Evolutionary conservation across 78 protist species (phyloP), one percentile per base, ranked within the genome.

Genomic region (Tieghemostelium lacteum): DNA sequence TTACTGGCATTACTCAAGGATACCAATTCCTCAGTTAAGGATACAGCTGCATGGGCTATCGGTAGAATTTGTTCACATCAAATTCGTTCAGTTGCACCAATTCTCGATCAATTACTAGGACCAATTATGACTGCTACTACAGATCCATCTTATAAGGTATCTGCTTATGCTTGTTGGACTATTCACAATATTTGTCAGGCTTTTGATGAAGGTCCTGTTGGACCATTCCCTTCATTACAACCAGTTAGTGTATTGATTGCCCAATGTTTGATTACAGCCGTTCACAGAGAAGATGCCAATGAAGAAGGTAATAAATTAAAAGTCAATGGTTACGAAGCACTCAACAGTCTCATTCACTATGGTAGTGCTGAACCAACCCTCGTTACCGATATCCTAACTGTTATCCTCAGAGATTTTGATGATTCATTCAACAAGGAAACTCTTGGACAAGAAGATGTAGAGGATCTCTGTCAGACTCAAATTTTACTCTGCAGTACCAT

Each of bases 21-120:
- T 54, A 16, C 22, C 31, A 3, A 40, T 20, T 65, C 28, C 1
- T 70, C 61, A 39, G 98, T 97, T 6, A 24, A 34, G 17, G 98
- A 97, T 52, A 92, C 98, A 0, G 85, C 98, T 0, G 95, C 95
- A 2, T 97, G 97, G 97, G 76, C 97, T 24, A 29, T 97, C 62
- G 98, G 97, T 26, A 85, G 93, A 49, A 61, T 96, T 37, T 94
- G 94, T 93, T 72, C 36, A 20, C 93, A 87, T 45, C 86, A 75
- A 67, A 71, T 87, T 57, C 37, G 24, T 2, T n/a, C 50, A 40
- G 73, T 75, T 3, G 12, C 58, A 12, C 75, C 73, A 3, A 22
- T 19, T n/a, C 52, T 87, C 37, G 73, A 71, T 2, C 22, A 17
- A 12, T 24, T 75, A 2, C 26, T 65, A 36, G 6, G 33, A 1